Percentiles rank a stretch among this genome's conserved stretches.
Evolutionary conservation across 306 rosid species (phyloP).

Genomic region (Cicer judaicum): DNA sequence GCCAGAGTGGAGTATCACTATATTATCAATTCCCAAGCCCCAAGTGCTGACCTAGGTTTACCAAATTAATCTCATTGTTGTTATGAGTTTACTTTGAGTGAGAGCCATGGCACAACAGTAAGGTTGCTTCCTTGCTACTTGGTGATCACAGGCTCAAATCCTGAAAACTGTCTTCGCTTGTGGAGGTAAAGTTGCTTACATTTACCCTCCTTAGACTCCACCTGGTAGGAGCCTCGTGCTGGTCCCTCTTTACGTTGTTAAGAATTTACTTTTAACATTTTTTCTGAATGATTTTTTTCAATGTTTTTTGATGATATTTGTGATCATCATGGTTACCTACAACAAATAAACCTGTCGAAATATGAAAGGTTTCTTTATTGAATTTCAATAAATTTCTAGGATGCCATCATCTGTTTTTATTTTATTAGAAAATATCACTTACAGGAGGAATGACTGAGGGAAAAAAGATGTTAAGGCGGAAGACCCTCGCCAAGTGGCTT

Average conservation of each 20-base stretch:
- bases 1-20: constrained; percentile 19
- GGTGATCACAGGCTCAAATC: too few relatives aligned
- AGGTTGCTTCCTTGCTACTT: not conserved
- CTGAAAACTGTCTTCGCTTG: too few relatives aligned
- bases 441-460: constrained; percentile 93
- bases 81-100: constrained; percentile 14
- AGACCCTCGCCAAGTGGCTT: constrained; percentile 94
- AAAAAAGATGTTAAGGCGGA: constrained; percentile 72
- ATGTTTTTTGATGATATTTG: constrained; percentile 15
- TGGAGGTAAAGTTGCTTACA: too few relatives aligned
- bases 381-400: constrained; percentile 17
- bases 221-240: too few relatives aligned
- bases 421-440: constrained; percentile 35
- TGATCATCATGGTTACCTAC: constrained; percentile 1
- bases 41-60: not conserved
- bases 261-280: not conserved
- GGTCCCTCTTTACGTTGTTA: too few relatives aligned
- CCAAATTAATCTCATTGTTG: constrained; percentile 6
- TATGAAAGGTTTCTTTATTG: constrained; percentile 15
- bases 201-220: too few relatives aligned
- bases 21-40: not conserved
- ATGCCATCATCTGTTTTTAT: constrained; percentile 19
- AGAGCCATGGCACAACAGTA: not conserved
- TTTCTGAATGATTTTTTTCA: not conserved
- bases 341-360: not conserved